Conservation (phyloP, 176 grass and related monocot genomes). For the Microstegium vimineum region DNA sequence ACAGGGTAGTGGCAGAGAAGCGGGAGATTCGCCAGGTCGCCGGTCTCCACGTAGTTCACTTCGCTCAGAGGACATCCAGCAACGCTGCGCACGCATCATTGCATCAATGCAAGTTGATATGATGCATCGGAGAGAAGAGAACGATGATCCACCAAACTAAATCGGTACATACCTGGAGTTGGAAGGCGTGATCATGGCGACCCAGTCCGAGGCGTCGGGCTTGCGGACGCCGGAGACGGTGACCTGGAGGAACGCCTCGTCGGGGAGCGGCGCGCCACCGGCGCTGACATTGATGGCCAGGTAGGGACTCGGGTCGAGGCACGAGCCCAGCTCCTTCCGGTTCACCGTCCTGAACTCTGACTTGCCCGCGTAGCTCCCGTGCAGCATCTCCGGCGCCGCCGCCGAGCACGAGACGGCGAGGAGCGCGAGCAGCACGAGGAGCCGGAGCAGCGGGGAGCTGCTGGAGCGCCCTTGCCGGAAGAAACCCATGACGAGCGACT, state of each 20-base stretch:
- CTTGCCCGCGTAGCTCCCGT: slow-evolving; percentile 39
- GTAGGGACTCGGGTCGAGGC: slow-evolving; percentile 38
- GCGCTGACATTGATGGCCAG: slow-evolving; percentile 41
- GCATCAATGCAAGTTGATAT: neutral
- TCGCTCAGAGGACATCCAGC: slow-evolving; percentile 44
- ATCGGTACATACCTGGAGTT: slow-evolving; percentile 54
- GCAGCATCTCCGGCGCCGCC: neutral
- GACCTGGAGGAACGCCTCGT: slow-evolving; percentile 57
- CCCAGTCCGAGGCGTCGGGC: slow-evolving; percentile 52
- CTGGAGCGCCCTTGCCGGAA: neutral
- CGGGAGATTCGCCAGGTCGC: slow-evolving; percentile 60
- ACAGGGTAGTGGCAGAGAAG: slow-evolving; percentile 93
- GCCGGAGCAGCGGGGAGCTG: too few species aligned
- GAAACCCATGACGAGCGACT: neutral
- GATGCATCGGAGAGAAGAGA: neutral
- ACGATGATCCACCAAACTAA: neutral
- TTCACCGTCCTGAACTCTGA: slow-evolving; percentile 82
- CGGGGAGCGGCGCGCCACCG: slow-evolving; percentile 28
- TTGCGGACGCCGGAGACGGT: slow-evolving; percentile 48
- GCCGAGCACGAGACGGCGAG: neutral
- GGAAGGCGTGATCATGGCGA: slow-evolving; percentile 88
- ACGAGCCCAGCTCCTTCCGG: slow-evolving; percentile 50
- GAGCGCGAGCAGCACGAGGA: slow-evolving; percentile 1
- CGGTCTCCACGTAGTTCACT: slow-evolving; percentile 53
- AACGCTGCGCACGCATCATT: slow-evolving; percentile 32